Conservation (phyloP, 2,329 filamentous ascomycete species). For the Lomentospora prolificans region DNA sequence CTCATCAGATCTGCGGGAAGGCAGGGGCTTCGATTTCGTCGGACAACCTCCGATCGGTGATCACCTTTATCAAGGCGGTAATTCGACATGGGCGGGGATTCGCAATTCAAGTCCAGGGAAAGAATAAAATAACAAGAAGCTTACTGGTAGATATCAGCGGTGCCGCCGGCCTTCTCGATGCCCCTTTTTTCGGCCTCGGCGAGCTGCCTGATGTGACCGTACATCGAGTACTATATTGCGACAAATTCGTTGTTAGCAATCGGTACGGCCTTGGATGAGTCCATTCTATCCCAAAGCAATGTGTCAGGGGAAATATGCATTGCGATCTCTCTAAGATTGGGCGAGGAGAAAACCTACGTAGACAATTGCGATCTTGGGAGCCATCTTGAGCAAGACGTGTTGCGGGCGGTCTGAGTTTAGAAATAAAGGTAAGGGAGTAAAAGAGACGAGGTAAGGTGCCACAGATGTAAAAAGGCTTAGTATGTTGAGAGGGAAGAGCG, state of each 20-base stretch:
- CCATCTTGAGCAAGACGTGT: too few relatives aligned
- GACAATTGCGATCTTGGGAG: constrained; percentile 85
- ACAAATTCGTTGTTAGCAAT: not conserved
- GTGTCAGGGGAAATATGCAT: too few relatives aligned
- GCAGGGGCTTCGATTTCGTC: too few relatives aligned
- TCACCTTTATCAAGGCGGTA: too few relatives aligned
- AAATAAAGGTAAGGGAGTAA: constrained; percentile 1
- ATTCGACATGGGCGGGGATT: too few relatives aligned
- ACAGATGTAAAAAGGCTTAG: not conserved
- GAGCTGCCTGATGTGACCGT: constrained; percentile 77
- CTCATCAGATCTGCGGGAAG: too few relatives aligned
- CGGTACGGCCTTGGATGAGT: not conserved
- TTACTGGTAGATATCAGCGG: constrained; percentile 73
- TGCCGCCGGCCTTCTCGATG: constrained; percentile 77
- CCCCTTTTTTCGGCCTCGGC: constrained; percentile 87
- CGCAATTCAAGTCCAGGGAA: too few relatives aligned
- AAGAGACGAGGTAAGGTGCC: not conserved
- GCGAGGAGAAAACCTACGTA: constrained; percentile 53
- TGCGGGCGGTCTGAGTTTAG: too few relatives aligned
- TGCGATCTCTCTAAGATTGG: too few relatives aligned
- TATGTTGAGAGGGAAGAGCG: not conserved
- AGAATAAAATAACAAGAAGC: constrained; percentile 16
- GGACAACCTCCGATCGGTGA: too few relatives aligned
- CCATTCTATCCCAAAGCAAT: too few relatives aligned
- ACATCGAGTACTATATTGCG: constrained; percentile 71